These are phyloP conservation scores for Neofusicoccum kwambonambiense DNA, from an alignment of 2,329 filamentous ascomycete species.

Conservation along the genomic window DNA sequence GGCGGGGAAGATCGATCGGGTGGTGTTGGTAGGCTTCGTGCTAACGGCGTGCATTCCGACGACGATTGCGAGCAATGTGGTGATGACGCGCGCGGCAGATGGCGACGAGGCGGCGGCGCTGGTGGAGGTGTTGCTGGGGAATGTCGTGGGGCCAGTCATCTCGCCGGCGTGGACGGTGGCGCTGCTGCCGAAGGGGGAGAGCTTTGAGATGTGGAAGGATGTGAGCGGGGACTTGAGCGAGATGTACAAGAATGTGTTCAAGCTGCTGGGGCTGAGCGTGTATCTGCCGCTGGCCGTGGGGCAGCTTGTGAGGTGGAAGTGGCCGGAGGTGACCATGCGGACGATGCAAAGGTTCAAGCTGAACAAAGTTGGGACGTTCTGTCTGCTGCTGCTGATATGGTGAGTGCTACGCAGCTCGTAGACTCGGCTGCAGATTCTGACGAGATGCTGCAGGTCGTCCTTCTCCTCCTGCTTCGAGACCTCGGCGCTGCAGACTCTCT, in stretches of 20 bases:
- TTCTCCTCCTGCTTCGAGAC: constrained; percentile 18
- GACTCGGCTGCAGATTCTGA: neutral
- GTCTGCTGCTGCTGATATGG: constrained; percentile 16
- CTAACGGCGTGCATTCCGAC: constrained; percentile 18
- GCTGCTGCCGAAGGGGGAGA: neutral
- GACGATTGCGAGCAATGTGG: constrained; percentile 16
- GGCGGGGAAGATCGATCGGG: constrained; percentile 2
- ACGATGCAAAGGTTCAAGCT: neutral
- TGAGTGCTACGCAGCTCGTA: neutral
- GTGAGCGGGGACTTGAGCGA: constrained; percentile 9
- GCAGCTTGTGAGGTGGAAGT: constrained; percentile 13
- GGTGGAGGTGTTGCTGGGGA: constrained; percentile 17
- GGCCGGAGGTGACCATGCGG: neutral
- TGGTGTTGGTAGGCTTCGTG: constrained; percentile 12
- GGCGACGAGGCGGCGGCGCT: constrained; percentile 17
- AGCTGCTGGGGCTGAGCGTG: constrained; percentile 13
- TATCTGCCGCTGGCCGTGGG: constrained; percentile 16
- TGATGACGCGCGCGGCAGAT: constrained; percentile 16
- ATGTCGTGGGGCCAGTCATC: constrained; percentile 13
- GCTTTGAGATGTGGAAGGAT: constrained; percentile 8
- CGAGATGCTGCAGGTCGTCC: neutral
- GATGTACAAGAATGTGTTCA: constrained; percentile 17
- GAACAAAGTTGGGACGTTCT: constrained; percentile 14
- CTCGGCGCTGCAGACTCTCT: constrained; percentile 7
- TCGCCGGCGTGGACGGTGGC: constrained; percentile 16